A percentile compares a stretch with the other conserved stretches of the same genome.
phyloP scores from a whole-genome alignment of 768 basidiomycete species.

The Nidularia sp. region DNA sequence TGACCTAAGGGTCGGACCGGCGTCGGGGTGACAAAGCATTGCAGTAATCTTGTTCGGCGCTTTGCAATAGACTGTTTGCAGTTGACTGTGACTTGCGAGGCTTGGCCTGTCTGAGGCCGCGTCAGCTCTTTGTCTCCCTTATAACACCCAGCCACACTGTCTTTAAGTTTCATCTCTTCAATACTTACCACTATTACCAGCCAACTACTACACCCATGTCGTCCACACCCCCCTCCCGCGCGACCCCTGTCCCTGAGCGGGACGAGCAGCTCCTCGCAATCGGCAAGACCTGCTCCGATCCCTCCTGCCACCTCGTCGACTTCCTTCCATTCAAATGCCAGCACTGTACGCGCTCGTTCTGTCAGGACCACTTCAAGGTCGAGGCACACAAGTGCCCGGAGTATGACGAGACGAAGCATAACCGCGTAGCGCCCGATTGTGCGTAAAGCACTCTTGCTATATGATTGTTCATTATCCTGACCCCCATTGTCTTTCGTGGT shows the following conservation, averaged over 20 bases:
- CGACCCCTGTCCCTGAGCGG: constrained; percentile 24
- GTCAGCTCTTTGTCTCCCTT: no score
- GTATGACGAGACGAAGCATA: constrained; percentile 66
- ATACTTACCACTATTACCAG: background rate
- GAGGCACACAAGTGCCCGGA: constrained; percentile 61
- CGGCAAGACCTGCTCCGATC: constrained; percentile 68
- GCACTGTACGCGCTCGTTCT: constrained; percentile 68
- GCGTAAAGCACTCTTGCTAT: constrained; percentile 14
- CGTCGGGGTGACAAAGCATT: no score
- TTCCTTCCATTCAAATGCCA: constrained; percentile 87
- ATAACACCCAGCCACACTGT: no score
- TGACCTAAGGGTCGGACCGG: no score
- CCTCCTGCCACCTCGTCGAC: constrained; percentile 69
- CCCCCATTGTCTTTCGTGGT: background rate
- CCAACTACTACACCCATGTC: no score
- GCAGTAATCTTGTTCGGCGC: no score
- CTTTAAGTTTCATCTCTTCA: background rate
- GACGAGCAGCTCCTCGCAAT: constrained; percentile 60
- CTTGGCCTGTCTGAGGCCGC: no score
- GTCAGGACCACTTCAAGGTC: constrained; percentile 76
- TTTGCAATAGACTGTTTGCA: no score
- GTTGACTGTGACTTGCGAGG: no score
- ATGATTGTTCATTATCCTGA: background rate
- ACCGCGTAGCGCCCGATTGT: constrained; percentile 79
- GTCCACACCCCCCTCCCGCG: constrained; percentile 8